Evolutionary conservation across 805 yeast genomes (phyloP).

Genomic region (Huiozyma naganishii): DNA sequence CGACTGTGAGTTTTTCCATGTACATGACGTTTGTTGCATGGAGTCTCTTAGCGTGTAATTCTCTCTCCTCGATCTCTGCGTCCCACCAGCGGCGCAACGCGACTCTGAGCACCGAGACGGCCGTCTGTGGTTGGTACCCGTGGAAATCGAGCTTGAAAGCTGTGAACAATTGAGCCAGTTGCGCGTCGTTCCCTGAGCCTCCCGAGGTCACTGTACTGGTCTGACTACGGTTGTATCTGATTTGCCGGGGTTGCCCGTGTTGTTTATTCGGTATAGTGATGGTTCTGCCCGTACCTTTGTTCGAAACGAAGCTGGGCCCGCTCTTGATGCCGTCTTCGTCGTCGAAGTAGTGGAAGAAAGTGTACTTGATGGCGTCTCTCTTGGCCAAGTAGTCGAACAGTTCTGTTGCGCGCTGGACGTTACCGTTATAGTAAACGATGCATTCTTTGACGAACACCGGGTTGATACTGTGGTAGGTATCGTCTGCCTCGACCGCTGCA

Average conservation of each 20-base stretch:
- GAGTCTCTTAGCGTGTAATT: slow-evolving; percentile 28
- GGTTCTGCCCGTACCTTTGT: not conserved
- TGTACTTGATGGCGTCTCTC: slow-evolving; percentile 1
- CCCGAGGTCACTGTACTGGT: not conserved
- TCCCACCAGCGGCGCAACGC: slow-evolving; percentile 53
- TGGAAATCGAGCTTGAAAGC: slow-evolving; percentile 44
- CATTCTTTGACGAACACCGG: slow-evolving; percentile 32
- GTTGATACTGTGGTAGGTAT: slow-evolving; percentile 27
- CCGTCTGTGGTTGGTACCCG: slow-evolving; percentile 37
- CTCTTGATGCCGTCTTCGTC: not conserved
- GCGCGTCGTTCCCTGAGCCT: not conserved
- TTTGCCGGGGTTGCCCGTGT: not conserved
- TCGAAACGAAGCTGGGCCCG: not conserved
- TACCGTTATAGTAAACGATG: slow-evolving; percentile 36
- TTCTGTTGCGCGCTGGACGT: slow-evolving; percentile 15
- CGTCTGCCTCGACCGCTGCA: slow-evolving; percentile 27
- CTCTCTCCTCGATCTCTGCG: slow-evolving; percentile 38
- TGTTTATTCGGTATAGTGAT: not conserved
- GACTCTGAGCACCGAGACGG: slow-evolving; percentile 29
- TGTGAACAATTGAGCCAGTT: slow-evolving; percentile 7
- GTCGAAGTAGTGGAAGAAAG: not conserved
- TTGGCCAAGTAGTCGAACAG: slow-evolving; percentile 1
- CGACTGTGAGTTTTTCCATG: slow-evolving; percentile 35
- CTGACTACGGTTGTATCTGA: not conserved
- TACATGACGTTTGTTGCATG: slow-evolving; percentile 30